Evolutionary conservation across 177 flowering plant species (phyloP).

Genomic region (Vitis hybrid): DNA sequence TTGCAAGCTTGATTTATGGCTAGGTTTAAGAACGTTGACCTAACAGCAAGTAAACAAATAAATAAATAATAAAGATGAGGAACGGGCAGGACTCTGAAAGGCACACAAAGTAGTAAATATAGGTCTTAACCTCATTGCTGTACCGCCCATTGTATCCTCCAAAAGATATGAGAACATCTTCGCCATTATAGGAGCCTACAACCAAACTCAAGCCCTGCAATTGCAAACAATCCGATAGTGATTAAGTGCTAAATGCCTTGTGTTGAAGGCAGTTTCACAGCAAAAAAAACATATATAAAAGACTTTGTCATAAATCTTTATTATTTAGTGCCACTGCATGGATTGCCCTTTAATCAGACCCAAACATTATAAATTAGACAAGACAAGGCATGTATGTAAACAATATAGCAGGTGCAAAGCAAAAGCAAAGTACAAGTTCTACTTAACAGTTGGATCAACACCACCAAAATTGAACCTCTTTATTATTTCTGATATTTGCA

Average conservation of each 20-base stretch:
- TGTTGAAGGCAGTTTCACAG: too few relatives aligned
- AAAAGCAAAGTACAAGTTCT: too few relatives aligned
- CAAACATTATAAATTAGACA: too few relatives aligned
- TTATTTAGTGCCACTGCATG: too few relatives aligned
- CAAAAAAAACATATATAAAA: too few relatives aligned
- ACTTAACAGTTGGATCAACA: too few relatives aligned
- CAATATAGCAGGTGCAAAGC: too few relatives aligned
- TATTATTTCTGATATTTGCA: too few relatives aligned
- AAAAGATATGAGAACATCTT: slow-evolving; percentile 88
- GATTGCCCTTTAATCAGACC: too few relatives aligned
- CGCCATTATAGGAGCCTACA: slow-evolving; percentile 76
- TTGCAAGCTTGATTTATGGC: slow-evolving; percentile 84
- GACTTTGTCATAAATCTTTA: too few relatives aligned
- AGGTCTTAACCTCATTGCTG: slow-evolving; percentile 77
- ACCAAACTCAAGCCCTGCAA: slow-evolving; percentile 93
- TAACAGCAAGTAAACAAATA: slow-evolving; percentile 24
- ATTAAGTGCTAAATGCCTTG: not conserved
- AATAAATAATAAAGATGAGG: slow-evolving; percentile 1
- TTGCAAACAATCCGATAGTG: slow-evolving; percentile 4
- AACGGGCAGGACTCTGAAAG: slow-evolving; percentile 5
- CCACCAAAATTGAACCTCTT: too few relatives aligned
- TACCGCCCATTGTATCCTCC: slow-evolving; percentile 99
- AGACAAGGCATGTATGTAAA: too few relatives aligned
- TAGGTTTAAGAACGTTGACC: slow-evolving; percentile 93
- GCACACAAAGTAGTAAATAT: slow-evolving; percentile 8